A percentile compares a stretch with the other conserved stretches of the same genome.
phyloP scores from a whole-genome alignment of 805 yeast genomes.

The Kuraishia hungarica region DNA sequence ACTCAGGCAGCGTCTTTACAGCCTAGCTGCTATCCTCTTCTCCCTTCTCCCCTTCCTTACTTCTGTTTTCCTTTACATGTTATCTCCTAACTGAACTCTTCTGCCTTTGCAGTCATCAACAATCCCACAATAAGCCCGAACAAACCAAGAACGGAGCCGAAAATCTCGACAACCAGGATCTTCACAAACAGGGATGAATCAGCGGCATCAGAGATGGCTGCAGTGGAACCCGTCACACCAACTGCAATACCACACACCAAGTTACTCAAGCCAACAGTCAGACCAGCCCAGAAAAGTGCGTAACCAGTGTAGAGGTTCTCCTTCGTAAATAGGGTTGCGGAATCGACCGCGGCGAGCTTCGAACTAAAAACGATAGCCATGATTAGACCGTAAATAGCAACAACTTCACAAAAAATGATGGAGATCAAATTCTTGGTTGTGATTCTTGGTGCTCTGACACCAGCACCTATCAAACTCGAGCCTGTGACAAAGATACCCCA shows the following conservation, averaged over 20 bases:
- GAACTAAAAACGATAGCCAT: slow-evolving; percentile 97
- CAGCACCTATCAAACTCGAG: slow-evolving; percentile 91
- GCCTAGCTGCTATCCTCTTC: neutral
- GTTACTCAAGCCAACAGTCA: slow-evolving; percentile 90
- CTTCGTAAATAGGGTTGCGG: slow-evolving; percentile 58
- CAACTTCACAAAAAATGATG: slow-evolving; percentile 98
- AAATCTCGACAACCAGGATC: slow-evolving; percentile 93
- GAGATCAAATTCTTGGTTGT: slow-evolving; percentile 95
- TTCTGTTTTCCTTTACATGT: neutral
- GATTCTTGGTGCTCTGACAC: slow-evolving; percentile 95
- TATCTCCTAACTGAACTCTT: slow-evolving; percentile 54
- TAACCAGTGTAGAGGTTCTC: slow-evolving; percentile 91
- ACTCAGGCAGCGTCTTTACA: neutral
- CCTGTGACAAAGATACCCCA: slow-evolving; percentile 99
- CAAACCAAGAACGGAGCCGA: slow-evolving; percentile 92
- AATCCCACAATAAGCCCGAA: slow-evolving; percentile 95
- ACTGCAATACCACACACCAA: slow-evolving; percentile 95
- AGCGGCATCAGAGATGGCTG: slow-evolving; percentile 96
- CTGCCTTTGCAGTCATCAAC: slow-evolving; percentile 94
- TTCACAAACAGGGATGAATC: slow-evolving; percentile 92
- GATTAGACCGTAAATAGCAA: slow-evolving; percentile 94
- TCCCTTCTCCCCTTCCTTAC: neutral
- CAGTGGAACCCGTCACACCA: slow-evolving; percentile 97
- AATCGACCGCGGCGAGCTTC: slow-evolving; percentile 64
- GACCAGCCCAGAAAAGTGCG: slow-evolving; percentile 95